These are phyloP conservation scores for Coprinopsis strossmayeri DNA, from an alignment of 768 basidiomycete genomes.

Conservation along the genomic window DNA sequence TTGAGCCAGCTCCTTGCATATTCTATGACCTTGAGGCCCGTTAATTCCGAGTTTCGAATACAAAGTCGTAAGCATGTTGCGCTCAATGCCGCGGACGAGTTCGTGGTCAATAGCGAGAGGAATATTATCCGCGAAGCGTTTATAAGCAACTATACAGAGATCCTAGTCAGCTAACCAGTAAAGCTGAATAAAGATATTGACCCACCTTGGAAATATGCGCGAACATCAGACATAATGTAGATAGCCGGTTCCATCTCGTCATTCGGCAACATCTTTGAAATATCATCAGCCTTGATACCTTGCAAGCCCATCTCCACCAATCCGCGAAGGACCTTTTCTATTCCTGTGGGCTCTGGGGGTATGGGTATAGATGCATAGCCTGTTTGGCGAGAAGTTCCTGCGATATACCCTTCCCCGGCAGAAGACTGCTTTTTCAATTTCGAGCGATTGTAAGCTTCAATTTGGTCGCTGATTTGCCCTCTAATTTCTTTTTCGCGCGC, in stretches of 20 bases:
- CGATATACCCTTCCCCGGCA: no score
- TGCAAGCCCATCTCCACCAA: slow-evolving; percentile 33
- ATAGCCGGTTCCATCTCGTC: slow-evolving; percentile 53
- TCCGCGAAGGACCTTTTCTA: slow-evolving; percentile 28
- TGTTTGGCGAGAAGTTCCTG: no score
- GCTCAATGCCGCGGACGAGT: slow-evolving; percentile 45
- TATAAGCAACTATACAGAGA: slow-evolving; percentile 43
- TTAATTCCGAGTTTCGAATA: slow-evolving; percentile 46
- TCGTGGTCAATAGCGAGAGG: slow-evolving; percentile 51
- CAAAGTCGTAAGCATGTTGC: slow-evolving; percentile 38
- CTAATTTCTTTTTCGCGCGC: slow-evolving; percentile 27
- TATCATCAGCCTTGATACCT: slow-evolving; percentile 31
- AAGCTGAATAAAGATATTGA: no score
- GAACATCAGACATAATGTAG: slow-evolving; percentile 63
- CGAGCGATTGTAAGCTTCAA: slow-evolving; percentile 20
- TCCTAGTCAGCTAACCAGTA: slow-evolving; percentile 27
- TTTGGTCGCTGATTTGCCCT: slow-evolving; percentile 18
- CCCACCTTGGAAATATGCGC: slow-evolving; percentile 71
- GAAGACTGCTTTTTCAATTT: background rate
- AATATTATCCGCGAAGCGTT: slow-evolving; percentile 51
- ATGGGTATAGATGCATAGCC: no score
- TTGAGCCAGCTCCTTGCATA: slow-evolving; percentile 45
- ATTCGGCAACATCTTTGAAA: slow-evolving; percentile 41
- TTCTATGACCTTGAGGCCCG: slow-evolving; percentile 34
- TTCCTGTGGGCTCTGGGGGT: no score